phyloP scores from a whole-genome alignment of 768 basidiomycete genomes.

The Leccinum fibrillosum region DNA sequence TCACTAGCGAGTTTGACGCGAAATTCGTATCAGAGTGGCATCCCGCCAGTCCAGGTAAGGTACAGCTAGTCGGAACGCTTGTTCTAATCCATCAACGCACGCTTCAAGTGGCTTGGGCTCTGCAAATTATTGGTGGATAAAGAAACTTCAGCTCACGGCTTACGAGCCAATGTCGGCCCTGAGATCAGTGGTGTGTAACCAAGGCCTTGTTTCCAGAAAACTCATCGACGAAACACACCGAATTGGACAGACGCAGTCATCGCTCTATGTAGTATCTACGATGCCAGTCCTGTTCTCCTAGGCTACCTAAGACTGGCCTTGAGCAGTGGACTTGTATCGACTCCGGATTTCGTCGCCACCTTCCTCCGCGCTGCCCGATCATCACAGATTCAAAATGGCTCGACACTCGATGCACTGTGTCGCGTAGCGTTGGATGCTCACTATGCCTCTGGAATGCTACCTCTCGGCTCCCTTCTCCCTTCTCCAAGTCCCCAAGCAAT shows the following conservation, averaged over 20 bases:
- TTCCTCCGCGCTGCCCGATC: slow-evolving; percentile 68
- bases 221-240: not conserved
- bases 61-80: not conserved
- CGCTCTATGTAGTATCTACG: slow-evolving; percentile 61
- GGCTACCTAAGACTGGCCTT: slow-evolving; percentile 64
- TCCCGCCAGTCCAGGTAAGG: slow-evolving; percentile 61
- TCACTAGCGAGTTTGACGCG: slow-evolving; percentile 66
- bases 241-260: slow-evolving; percentile 60
- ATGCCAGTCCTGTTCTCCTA: slow-evolving; percentile 66
- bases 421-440: slow-evolving; percentile 61
- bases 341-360: slow-evolving; percentile 58
- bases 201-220: not conserved
- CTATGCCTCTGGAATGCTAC: slow-evolving; percentile 52
- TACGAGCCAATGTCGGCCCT: slow-evolving; percentile 40
- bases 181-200: slow-evolving; percentile 54
- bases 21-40: slow-evolving; percentile 70
- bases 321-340: slow-evolving; percentile 50
- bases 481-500: slow-evolving; percentile 45
- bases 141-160: slow-evolving; percentile 36
- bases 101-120: slow-evolving; percentile 61
- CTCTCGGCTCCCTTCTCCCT: slow-evolving; percentile 54
- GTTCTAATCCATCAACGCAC: slow-evolving; percentile 1
- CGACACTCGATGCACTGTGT: slow-evolving; percentile 70
- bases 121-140: slow-evolving; percentile 61
- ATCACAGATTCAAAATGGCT: slow-evolving; percentile 56